Evolutionary conservation across 805 yeast species (phyloP).

Genomic region (Kodamaea leandrae): DNA sequence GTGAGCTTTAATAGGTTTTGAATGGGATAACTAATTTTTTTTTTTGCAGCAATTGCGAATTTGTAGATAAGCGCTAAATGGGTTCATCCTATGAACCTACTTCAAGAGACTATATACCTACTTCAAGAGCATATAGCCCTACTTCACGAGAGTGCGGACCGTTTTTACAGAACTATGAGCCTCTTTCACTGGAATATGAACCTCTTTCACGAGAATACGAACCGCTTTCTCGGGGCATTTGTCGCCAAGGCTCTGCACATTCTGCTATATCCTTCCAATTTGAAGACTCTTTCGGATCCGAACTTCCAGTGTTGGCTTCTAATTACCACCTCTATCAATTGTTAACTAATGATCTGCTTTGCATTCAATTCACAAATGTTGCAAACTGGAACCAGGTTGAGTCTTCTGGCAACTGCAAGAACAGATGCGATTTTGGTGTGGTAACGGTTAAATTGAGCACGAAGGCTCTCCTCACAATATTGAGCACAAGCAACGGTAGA

Average conservation of each 20-base stretch:
- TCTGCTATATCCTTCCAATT: not conserved
- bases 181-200: too few relatives aligned
- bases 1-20: not conserved
- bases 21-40: not conserved
- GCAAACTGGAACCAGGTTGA: too few relatives aligned
- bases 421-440: too few relatives aligned
- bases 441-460: not conserved
- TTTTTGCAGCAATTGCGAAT: conserved; percentile 3
- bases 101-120: too few relatives aligned
- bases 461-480: not conserved
- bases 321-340: not conserved
- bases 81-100: too few relatives aligned
- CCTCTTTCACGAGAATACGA: too few relatives aligned
- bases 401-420: not conserved
- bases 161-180: too few relatives aligned
- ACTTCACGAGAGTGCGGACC: too few relatives aligned
- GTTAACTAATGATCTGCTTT: not conserved
- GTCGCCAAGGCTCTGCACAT: too few relatives aligned
- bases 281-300: not conserved
- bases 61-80: too few relatives aligned
- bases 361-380: not conserved
- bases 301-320: not conserved
- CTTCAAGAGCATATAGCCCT: too few relatives aligned
- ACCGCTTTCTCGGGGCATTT: too few relatives aligned
- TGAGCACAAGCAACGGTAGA: not conserved